phyloP scores from a whole-genome alignment of 2,329 filamentous ascomycete species.

The Raffaelea arxii region DNA sequence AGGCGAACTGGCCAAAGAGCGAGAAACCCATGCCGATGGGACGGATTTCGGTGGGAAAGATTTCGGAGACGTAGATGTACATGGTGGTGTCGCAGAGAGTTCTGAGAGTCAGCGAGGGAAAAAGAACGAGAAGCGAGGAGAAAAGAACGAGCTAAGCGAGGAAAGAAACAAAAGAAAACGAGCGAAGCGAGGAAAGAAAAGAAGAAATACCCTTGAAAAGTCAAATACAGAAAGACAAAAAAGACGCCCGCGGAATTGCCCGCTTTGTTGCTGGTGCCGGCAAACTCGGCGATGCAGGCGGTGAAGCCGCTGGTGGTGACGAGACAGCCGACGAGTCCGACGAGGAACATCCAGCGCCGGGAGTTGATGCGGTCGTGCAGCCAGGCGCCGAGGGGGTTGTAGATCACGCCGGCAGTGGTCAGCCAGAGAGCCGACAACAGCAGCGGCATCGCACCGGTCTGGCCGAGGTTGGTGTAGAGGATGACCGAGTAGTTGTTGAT shows the following conservation, averaged over 20 bases:
- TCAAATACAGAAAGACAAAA: conserved; percentile 36
- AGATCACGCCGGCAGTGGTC: conserved; percentile 37
- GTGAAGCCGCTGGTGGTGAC: conserved; percentile 24
- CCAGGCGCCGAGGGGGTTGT: conserved; percentile 36
- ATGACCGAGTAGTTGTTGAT: conserved; percentile 35
- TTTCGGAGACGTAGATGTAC: conserved; percentile 28
- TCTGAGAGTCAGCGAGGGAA: conserved; percentile 12
- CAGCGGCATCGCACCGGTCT: conserved; percentile 29
- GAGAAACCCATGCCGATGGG: conserved; percentile 42
- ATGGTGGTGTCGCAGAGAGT: conserved; percentile 29
- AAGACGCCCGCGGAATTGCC: conserved; percentile 30
- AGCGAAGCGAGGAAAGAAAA: background rate
- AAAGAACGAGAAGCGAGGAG: no score
- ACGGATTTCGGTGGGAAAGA: conserved; percentile 36
- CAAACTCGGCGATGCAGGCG: conserved; percentile 25
- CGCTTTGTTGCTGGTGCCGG: conserved; percentile 25
- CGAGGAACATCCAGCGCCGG: conserved; percentile 34
- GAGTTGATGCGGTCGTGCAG: conserved; percentile 37
- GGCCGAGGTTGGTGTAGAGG: conserved; percentile 27
- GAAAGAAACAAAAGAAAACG: background rate
- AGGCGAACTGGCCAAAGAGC: conserved; percentile 37
- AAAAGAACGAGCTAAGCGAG: background rate
- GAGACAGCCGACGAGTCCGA: conserved; percentile 29
- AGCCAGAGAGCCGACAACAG: conserved; percentile 29
- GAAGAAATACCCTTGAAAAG: conserved; percentile 32